Percentiles rank a stretch among this genome's conserved stretches.
Conservation (phyloP, 176 grass and related monocot genomes). For the Rhynchospora breviuscula region DNA sequence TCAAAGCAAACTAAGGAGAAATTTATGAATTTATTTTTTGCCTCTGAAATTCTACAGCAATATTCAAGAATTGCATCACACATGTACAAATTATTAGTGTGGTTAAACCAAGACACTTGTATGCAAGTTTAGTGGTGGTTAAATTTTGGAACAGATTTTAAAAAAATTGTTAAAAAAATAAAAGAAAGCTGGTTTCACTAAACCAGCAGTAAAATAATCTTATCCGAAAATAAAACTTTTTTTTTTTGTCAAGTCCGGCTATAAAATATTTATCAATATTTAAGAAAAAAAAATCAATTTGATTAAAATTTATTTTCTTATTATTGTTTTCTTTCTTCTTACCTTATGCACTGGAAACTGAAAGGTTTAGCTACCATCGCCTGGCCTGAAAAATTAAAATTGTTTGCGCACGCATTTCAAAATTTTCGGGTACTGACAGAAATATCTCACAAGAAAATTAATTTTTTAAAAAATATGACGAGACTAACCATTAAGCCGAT, state of each 20-base stretch:
- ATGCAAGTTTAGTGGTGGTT: background rate
- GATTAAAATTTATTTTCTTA: background rate
- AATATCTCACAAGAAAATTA: background rate
- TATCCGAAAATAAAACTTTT: background rate
- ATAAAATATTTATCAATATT: background rate
- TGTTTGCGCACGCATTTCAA: background rate
- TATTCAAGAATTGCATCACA: background rate
- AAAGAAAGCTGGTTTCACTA: background rate
- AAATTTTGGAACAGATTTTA: background rate
- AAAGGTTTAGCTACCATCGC: background rate
- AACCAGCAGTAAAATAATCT: background rate
- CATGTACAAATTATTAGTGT: background rate
- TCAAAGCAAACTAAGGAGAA: background rate
- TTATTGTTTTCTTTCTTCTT: background rate
- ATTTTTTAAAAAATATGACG: background rate
- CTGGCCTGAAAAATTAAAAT: conserved; percentile 3
- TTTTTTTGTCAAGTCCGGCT: background rate
- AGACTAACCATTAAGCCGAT: background rate
- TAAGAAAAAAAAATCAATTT: background rate
- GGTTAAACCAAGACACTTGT: background rate
- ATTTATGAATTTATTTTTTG: background rate
- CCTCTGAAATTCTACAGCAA: background rate
- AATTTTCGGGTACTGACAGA: background rate
- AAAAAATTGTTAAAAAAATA: background rate
- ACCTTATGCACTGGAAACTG: background rate